Evolutionary conservation across 345 rosid genomes (phyloP).

Genomic region (Cochlearia excelsa): DNA sequence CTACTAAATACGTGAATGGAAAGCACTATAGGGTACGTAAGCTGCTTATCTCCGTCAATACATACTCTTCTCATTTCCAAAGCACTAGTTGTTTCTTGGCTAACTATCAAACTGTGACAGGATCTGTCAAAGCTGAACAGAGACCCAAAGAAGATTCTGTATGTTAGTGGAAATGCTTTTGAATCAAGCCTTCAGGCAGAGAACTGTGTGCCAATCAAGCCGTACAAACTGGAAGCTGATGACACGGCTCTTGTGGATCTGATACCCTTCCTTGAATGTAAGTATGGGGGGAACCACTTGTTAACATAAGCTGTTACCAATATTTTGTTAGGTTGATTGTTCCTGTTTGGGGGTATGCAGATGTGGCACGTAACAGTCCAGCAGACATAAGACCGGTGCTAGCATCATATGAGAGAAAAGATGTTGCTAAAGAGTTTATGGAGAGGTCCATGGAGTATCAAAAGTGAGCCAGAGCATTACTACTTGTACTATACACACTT

Average conservation of each 20-base stretch:
- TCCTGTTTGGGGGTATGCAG: slow-evolving; percentile 40
- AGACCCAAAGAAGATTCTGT: slow-evolving; percentile 72
- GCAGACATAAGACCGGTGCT: slow-evolving; percentile 77
- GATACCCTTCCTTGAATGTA: slow-evolving; percentile 97
- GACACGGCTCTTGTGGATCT: slow-evolving; percentile 93
- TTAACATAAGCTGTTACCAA: not conserved
- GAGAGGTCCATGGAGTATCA: slow-evolving; percentile 83
- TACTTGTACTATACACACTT: not conserved
- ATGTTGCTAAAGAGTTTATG: slow-evolving; percentile 76
- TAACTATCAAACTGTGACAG: slow-evolving; percentile 40
- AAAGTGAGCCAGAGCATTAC: slow-evolving; percentile 42
- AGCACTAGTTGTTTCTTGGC: slow-evolving; percentile 14
- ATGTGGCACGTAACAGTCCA: slow-evolving; percentile 79
- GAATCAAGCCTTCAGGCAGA: slow-evolving; percentile 90
- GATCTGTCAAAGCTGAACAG: slow-evolving; percentile 97
- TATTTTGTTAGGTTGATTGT: slow-evolving; percentile 15
- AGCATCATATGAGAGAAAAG: slow-evolving; percentile 68
- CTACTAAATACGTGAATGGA: slow-evolving; percentile 82
- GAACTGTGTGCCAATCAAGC: slow-evolving; percentile 71
- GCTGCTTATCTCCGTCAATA: slow-evolving; percentile 11
- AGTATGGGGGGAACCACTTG: slow-evolving; percentile 19
- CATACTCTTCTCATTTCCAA: not conserved
- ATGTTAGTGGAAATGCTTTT: slow-evolving; percentile 77
- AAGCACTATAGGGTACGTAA: slow-evolving; percentile 78
- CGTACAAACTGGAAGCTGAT: slow-evolving; percentile 67